These are phyloP conservation scores for Diaporthe destruens DNA, from an alignment of 2,329 filamentous ascomycete genomes.

Conservation along the genomic window DNA sequence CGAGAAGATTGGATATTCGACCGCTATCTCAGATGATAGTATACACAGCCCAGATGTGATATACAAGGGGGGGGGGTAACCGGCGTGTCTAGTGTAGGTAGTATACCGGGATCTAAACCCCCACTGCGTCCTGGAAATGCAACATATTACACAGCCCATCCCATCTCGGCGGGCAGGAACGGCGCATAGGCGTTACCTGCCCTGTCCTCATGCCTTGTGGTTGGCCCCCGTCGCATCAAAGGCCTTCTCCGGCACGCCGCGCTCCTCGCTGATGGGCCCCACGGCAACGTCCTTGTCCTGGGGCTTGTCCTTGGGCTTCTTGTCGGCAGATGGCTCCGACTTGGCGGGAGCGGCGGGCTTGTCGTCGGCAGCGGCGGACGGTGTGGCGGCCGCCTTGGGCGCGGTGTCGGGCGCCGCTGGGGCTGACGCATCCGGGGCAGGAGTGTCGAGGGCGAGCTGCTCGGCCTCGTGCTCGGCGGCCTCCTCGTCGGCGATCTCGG, in stretches of 20 bases:
- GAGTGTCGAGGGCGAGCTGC: slow-evolving; percentile 23
- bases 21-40: slow-evolving; percentile 6
- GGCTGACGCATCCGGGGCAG: slow-evolving; percentile 1
- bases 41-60: slow-evolving; percentile 13
- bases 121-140: slow-evolving; percentile 42
- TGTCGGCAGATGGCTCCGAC: neutral
- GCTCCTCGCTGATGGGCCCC: slow-evolving; percentile 35
- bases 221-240: slow-evolving; percentile 52
- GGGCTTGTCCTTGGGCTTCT: neutral
- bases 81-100: neutral
- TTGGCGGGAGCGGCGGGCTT: neutral
- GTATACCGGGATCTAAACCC: neutral
- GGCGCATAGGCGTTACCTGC: neutral
- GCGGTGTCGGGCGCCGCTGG: slow-evolving; percentile 4
- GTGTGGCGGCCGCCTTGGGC: slow-evolving; percentile 22
- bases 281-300: slow-evolving; percentile 6
- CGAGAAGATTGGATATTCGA: slow-evolving; percentile 11
- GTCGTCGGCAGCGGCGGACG: slow-evolving; percentile 3
- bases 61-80: neutral
- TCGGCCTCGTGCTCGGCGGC: slow-evolving; percentile 50
- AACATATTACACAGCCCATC: slow-evolving; percentile 45
- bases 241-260: slow-evolving; percentile 45
- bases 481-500: slow-evolving; percentile 85
- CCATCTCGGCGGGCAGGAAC: neutral
- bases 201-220: slow-evolving; percentile 39